Percentiles rank a stretch among this genome's conserved stretches.
Conservation (phyloP, 192 early-diverging fungal genomes). For the Pecoramyces ruminantium region DNA sequence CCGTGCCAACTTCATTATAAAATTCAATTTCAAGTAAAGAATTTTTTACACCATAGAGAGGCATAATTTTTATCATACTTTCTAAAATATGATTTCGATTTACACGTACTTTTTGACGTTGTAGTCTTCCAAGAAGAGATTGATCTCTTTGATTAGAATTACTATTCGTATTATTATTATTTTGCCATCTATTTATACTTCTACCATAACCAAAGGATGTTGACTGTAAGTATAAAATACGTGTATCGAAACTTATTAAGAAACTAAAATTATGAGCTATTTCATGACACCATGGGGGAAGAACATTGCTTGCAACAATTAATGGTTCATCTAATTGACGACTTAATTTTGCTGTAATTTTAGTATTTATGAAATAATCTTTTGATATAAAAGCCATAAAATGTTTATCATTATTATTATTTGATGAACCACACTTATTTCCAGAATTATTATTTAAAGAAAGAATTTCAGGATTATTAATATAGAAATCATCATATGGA, state of each 20-base stretch:
- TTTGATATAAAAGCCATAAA: neutral
- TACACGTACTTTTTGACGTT: slow-evolving; percentile 78
- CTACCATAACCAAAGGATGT: slow-evolving; percentile 78
- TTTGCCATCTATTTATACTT: slow-evolving; percentile 51
- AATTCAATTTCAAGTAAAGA: slow-evolving; percentile 79
- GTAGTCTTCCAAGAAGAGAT: slow-evolving; percentile 45
- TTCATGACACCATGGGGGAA: slow-evolving; percentile 57
- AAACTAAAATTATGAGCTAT: slow-evolving; percentile 51
- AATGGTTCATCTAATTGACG: slow-evolving; percentile 79
- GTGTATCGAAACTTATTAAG: slow-evolving; percentile 67
- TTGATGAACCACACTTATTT: neutral
- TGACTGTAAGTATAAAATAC: slow-evolving; percentile 58
- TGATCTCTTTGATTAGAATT: slow-evolving; percentile 12
- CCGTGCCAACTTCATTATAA: slow-evolving; percentile 81
- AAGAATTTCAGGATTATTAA: neutral
- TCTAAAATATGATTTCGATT: slow-evolving; percentile 55
- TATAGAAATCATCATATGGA: neutral
- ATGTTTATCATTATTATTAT: neutral
- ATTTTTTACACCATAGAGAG: slow-evolving; percentile 53
- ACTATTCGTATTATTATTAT: neutral
- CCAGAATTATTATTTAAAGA: neutral
- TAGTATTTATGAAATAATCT: slow-evolving; percentile 59
- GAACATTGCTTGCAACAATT: slow-evolving; percentile 62
- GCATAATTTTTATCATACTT: slow-evolving; percentile 68
- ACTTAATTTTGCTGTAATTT: slow-evolving; percentile 65